Evolutionary conservation across 495 filamentous ascomycete species (phyloP).

Genomic region (Aspergillus kassunensis): DNA sequence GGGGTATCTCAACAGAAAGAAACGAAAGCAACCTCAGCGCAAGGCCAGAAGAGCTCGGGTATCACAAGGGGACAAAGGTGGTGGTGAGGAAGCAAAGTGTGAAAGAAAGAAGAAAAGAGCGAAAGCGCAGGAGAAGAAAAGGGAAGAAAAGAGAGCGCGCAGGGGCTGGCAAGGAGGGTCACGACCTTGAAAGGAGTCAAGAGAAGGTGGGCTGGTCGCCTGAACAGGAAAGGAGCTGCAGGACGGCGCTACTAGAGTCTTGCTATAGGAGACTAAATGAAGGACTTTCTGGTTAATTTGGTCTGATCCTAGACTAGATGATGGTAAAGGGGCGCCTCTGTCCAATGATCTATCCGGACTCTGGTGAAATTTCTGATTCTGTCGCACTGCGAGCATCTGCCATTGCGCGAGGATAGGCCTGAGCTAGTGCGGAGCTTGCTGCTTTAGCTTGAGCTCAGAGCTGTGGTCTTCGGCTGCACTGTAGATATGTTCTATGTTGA

Average conservation of each 20-base stretch:
- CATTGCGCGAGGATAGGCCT: too few species aligned
- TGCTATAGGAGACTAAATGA: neutral
- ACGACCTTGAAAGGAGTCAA: conserved; percentile 14
- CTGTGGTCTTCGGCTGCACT: too few species aligned
- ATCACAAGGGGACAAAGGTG: conserved; percentile 34
- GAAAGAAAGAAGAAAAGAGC: conserved; percentile 25
- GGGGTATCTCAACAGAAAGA: conserved; percentile 44
- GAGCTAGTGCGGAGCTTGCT: too few species aligned
- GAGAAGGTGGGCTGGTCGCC: conserved; percentile 20
- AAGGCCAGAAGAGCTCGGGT: conserved; percentile 40
- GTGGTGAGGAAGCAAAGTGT: too few species aligned
- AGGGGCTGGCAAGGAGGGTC: conserved; percentile 21
- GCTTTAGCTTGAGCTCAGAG: too few species aligned
- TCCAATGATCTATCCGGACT: neutral
- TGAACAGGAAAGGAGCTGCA: conserved; percentile 40
- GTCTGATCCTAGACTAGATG: neutral
- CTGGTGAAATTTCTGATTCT: neutral
- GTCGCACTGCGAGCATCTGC: too few species aligned
- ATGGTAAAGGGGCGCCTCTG: neutral
- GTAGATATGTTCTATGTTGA: too few species aligned
- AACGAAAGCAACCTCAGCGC: conserved; percentile 35
- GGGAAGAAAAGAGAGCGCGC: conserved; percentile 21
- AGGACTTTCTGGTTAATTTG: conserved; percentile 1
- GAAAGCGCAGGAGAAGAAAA: conserved; percentile 17
- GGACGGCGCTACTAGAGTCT: conserved; percentile 34